Evolutionary conservation across 2,329 filamentous ascomycete genomes (phyloP).

Genomic region (Chaetomiaceae sp.): DNA sequence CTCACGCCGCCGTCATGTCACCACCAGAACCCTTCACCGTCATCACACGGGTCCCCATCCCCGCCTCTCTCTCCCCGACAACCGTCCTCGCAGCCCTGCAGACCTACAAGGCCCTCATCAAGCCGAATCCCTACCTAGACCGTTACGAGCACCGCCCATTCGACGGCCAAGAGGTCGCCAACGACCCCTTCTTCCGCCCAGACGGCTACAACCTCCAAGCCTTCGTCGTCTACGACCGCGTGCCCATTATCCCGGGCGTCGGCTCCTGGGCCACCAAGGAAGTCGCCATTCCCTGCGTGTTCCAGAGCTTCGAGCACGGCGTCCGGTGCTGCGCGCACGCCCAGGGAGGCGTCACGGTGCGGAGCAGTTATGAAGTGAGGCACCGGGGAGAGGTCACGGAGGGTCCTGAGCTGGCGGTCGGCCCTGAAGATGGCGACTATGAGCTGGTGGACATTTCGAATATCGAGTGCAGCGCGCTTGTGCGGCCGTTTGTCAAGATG

Average conservation of each 20-base stretch:
- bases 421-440: conserved; percentile 24
- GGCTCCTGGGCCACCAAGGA: conserved; percentile 33
- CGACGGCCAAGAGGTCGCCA: conserved; percentile 32
- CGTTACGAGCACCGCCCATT: conserved; percentile 35
- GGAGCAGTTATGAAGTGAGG: conserved; percentile 36
- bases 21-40: conserved; percentile 31
- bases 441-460: conserved; percentile 34
- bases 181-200: conserved; percentile 40
- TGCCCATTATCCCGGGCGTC: conserved; percentile 39
- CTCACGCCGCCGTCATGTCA: conserved; percentile 28
- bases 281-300: conserved; percentile 40
- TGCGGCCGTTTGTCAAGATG: conserved; percentile 34
- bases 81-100: conserved; percentile 39
- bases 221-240: conserved; percentile 34
- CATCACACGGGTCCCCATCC: conserved; percentile 40
- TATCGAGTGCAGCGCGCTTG: conserved; percentile 32
- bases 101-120: conserved; percentile 39
- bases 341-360: conserved; percentile 40
- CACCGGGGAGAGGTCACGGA: conserved; percentile 23
- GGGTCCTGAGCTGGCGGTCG: conserved; percentile 5
- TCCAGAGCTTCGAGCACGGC: conserved; percentile 40
- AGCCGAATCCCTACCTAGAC: conserved; percentile 36
- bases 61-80: conserved; percentile 35
- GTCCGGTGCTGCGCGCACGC: conserved; percentile 42
- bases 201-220: conserved; percentile 30